Evolutionary conservation across 176 grass and related monocot genomes (phyloP).

Genomic region (Tillandsia leiboldiana): DNA sequence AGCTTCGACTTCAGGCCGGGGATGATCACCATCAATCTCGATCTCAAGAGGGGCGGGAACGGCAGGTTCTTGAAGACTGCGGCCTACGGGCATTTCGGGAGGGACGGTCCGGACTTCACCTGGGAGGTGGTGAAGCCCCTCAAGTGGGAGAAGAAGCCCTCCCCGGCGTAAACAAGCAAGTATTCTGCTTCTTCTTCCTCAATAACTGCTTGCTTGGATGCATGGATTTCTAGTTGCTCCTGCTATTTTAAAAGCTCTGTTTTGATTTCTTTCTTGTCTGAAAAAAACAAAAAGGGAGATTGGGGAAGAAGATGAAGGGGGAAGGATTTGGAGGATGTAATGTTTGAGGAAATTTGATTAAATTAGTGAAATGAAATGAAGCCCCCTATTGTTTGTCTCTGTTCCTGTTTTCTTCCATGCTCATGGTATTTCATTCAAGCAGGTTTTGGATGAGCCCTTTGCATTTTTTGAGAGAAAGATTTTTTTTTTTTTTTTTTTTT

Average conservation of each 20-base stretch:
- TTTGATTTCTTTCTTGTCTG: too few relatives aligned
- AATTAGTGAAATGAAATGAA: too few relatives aligned
- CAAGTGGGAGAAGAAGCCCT: conserved; percentile 14
- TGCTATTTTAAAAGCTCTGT: neutral
- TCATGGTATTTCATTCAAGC: too few relatives aligned
- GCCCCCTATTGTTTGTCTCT: too few relatives aligned
- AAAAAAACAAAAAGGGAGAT: too few relatives aligned
- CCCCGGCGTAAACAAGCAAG: conserved; percentile 3
- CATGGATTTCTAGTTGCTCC: neutral
- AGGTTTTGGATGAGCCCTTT: too few relatives aligned
- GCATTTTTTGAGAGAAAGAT: too few relatives aligned
- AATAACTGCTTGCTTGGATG: neutral
- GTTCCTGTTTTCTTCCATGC: too few relatives aligned
- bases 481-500: too few relatives aligned
- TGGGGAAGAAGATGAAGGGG: too few relatives aligned
- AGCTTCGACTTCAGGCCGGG: conserved; percentile 42
- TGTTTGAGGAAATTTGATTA: too few relatives aligned
- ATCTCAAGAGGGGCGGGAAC: conserved; percentile 31
- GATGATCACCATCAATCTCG: conserved; percentile 36
- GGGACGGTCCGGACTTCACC: conserved; percentile 37
- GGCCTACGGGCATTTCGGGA: conserved; percentile 37
- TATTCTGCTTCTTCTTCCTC: neutral
- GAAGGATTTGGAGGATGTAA: too few relatives aligned
- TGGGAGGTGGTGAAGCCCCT: conserved; percentile 40
- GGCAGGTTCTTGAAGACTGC: conserved; percentile 36